Base-by-base conservation (phyloP, 768 basidiomycete genomes). In the Gloeophyllum trabeum region DNA sequence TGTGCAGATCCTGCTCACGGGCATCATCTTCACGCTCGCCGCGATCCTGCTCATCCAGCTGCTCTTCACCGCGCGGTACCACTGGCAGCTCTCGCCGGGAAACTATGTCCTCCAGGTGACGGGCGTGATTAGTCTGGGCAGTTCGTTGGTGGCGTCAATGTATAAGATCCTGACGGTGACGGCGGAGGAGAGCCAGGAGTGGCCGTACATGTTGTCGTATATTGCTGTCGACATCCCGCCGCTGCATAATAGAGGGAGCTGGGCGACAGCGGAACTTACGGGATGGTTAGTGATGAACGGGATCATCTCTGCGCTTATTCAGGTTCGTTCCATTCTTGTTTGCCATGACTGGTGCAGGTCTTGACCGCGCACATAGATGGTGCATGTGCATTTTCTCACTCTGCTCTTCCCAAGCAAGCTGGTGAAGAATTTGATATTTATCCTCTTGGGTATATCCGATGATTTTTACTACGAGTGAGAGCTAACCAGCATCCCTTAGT, bases 141-240 rank as follows among this genome's bases (percentile, higher is more conserved):
- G 82, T 24, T 83, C 81, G 13, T 70, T 84, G 42, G 71, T 80
- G 38, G 84, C 86, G 6, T 87, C 84, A 1, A 66, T 93, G 37
- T 74, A 79, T 54, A 73, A 90, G 49, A 71, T 94, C 18, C 67
- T 94, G 4, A 63, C 71, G 2, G 64, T 72, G 1, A 65, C 80
- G 1, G 58, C 72, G 3, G 52, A 63, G 2, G 76, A 84, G 54
- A 88, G 84, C 51, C 67, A 74, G 48, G 63, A 66, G 30, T 96
- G 91, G 91, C 93, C 96, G 1, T 99, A 92, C 60, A 94, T 94
- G 87, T 76, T 97, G 32, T 83, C 81, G 52, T 99, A 96, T 54
- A 71, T 97, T 42, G 79, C 88, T 5, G 76, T 93, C 28, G 70
- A 77, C 46, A 77, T 92, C 0, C 87, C 88, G 4, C 78, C 78